phyloP scores from a whole-genome alignment of 257 asterid genomes.

The Vinca minor region DNA sequence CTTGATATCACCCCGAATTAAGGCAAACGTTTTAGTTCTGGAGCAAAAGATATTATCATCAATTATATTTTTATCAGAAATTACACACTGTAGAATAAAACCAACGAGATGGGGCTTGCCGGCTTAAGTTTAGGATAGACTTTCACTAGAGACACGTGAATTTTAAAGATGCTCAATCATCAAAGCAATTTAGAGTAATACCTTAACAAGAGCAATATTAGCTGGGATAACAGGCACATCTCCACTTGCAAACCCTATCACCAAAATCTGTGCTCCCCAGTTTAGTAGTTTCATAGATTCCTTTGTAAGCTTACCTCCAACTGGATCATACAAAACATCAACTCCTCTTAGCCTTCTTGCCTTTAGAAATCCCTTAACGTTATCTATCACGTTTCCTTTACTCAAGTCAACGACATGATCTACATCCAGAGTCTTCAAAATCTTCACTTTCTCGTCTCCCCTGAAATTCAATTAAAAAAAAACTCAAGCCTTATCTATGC shows the following conservation, averaged over 20 bases:
- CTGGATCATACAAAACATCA: conserved; percentile 94
- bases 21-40: no score
- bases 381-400: conserved; percentile 57
- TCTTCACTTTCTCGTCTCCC: conserved; percentile 73
- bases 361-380: conserved; percentile 68
- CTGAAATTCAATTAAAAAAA: conserved; percentile 29
- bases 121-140: no score
- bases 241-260: conserved; percentile 95
- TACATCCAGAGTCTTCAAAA: conserved; percentile 65
- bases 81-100: no score
- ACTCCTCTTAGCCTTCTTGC: conserved; percentile 73
- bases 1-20: no score
- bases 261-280: conserved; percentile 92
- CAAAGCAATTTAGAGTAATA: conserved; percentile 20
- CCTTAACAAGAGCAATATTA: conserved; percentile 94
- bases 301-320: conserved; percentile 85
- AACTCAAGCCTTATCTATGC: conserved; percentile 13
- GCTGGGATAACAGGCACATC: conserved; percentile 81
- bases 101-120: no score
- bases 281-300: conserved; percentile 66
- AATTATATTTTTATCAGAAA: no score
- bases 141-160: not conserved
- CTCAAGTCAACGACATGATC: conserved; percentile 81
- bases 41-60: no score
- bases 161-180: not conserved